A percentile compares a stretch with the other conserved stretches of the same genome.
These are phyloP conservation scores for Aspergillus kassunensis DNA, from an alignment of 495 filamentous ascomycete genomes.

Conservation along the genomic window DNA sequence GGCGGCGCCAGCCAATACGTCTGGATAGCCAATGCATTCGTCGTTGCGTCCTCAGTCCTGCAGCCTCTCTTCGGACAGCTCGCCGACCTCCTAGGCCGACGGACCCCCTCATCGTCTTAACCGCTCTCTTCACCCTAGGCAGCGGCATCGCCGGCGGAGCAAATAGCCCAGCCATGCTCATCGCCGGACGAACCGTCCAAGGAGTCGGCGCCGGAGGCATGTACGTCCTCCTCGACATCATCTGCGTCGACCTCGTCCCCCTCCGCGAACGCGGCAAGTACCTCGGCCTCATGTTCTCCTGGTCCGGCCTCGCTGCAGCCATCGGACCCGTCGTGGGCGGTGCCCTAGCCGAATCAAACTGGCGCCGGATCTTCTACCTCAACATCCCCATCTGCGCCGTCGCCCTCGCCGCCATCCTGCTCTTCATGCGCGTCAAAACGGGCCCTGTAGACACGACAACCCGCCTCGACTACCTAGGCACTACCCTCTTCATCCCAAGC, in stretches of 20 bases:
- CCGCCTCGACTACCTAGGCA: conserved; percentile 54
- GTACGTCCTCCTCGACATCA: conserved; percentile 24
- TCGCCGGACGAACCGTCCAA: conserved; percentile 29
- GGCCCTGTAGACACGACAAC: conserved; percentile 23
- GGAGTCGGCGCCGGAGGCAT: conserved; percentile 34
- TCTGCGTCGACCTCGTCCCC: conserved; percentile 39
- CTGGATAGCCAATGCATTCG: conserved; percentile 49
- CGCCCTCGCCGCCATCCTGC: conserved; percentile 44
- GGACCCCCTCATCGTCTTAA: conserved; percentile 37
- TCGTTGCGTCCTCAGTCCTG: conserved; percentile 40
- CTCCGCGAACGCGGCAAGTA: conserved; percentile 32
- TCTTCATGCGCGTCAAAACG: conserved; percentile 33
- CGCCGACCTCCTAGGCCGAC: conserved; percentile 51
- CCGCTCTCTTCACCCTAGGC: conserved; percentile 40
- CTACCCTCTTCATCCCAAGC: conserved; percentile 43
- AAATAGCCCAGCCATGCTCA: conserved; percentile 25
- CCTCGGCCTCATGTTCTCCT: conserved; percentile 20
- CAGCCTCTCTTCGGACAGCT: conserved; percentile 37
- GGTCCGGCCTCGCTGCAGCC: conserved; percentile 21
- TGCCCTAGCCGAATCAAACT: neutral
- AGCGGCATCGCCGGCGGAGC: conserved; percentile 34
- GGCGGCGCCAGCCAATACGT: conserved; percentile 39
- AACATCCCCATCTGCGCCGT: conserved; percentile 53
- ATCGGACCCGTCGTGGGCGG: conserved; percentile 37
- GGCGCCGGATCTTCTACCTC: conserved; percentile 64